A percentile compares a stretch with the other conserved stretches of the same genome.
These are phyloP conservation scores for Proliferodiscus dingleyae DNA, from an alignment of 2,329 filamentous ascomycete species.

Conservation along the genomic window DNA sequence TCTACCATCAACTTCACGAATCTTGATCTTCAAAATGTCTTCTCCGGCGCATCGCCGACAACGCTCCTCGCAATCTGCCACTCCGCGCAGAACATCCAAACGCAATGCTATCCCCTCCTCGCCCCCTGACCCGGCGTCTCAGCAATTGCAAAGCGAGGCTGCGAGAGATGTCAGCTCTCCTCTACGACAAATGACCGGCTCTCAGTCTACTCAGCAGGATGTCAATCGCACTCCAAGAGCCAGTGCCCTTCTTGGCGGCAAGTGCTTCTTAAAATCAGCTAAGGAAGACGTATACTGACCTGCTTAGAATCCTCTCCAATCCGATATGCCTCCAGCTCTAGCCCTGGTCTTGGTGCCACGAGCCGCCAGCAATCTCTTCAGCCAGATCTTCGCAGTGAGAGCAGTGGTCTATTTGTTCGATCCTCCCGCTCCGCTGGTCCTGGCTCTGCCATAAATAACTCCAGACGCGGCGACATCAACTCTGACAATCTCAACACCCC, in stretches of 20 bases:
- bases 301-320: slow-evolving; percentile 84
- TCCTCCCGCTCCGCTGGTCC: slow-evolving; percentile 49
- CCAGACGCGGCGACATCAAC: slow-evolving; percentile 80
- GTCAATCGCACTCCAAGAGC: slow-evolving; percentile 69
- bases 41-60: slow-evolving; percentile 54
- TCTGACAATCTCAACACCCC: slow-evolving; percentile 63
- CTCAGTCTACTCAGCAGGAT: slow-evolving; percentile 48
- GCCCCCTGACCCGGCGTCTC: slow-evolving; percentile 35
- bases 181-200: slow-evolving; percentile 53
- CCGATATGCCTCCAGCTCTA: slow-evolving; percentile 85
- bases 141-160: slow-evolving; percentile 33
- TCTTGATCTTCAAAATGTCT: slow-evolving; percentile 47
- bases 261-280: slow-evolving; percentile 23
- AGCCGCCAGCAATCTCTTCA: slow-evolving; percentile 45
- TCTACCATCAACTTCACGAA: slow-evolving; percentile 5
- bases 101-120: slow-evolving; percentile 48
- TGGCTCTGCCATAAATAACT: slow-evolving; percentile 47
- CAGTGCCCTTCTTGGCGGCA: slow-evolving; percentile 56
- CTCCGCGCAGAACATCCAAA: slow-evolving; percentile 53
- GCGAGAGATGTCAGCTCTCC: slow-evolving; percentile 51
- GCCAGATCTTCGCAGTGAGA: slow-evolving; percentile 74
- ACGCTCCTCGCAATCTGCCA: slow-evolving; percentile 50
- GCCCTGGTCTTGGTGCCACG: slow-evolving; percentile 55
- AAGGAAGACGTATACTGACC: slow-evolving; percentile 5
- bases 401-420: slow-evolving; percentile 80